Base-by-base conservation (phyloP, 441 rosid species). In the Eutrema salsugineum region DNA sequence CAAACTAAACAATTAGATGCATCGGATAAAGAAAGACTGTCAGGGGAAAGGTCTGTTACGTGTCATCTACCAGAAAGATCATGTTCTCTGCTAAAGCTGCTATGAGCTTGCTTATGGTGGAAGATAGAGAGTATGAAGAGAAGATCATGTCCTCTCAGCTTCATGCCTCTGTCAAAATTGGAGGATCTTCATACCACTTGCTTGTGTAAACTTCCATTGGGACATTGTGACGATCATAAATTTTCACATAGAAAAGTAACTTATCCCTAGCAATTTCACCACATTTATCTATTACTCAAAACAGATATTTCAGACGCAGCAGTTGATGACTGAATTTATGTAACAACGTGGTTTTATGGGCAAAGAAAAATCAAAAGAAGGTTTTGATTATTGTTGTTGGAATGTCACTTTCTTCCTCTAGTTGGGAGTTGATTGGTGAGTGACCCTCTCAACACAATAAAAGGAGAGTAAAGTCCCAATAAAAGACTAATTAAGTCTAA, bases 361-460 rank as follows among this genome's bases (percentile, higher is more conserved):
- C 0, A 44, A 27, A 57, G n/a, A n/a, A 48, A 53, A 27, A 1
- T 2, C 27, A 68, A 16, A 20, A 47, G 38, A 17, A 28, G 12
- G 16, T n/a, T 48, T 27, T 5, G 49, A 24, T 49, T 36, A 19
- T 66, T 39, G 72, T 58, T 66, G 72, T n/a, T 24, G 27, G 27
- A 38, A 19, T 39, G 39, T 72, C 71, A 47, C 71, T 73, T 66
- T 73, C 62, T 30, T 30, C 8, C 35, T 30, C 3, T 30, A 5
- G 38, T 28, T 30, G 38, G 20, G 38, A 53, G 38, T 49, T 53
- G n/a, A 53, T n/a, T 30, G 58, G 12, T 53, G 38, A n/a, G 58
- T 51, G 36, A 32, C 40, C 60, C 40, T 8, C 10, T 19, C 36
- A 15, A 32, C 40, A 55, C 60, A 32, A 32, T 54, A 11, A 53